Percentiles rank a stretch among this genome's conserved stretches.
Conservation (phyloP, 2,329 filamentous ascomycete genomes). For the Aspergillus flavus region DNA sequence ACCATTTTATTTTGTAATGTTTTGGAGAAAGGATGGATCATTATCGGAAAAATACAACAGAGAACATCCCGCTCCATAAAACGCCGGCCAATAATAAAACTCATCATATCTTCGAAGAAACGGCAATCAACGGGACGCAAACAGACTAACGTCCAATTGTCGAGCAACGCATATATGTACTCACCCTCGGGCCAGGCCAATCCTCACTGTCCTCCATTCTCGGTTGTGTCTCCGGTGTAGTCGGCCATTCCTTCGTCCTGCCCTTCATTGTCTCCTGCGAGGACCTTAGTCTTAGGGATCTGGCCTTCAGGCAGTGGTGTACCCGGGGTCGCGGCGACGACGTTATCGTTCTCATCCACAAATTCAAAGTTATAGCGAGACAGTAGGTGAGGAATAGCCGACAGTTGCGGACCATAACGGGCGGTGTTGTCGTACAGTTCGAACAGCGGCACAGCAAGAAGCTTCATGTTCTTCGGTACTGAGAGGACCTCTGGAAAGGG, state of each 20-base stretch:
- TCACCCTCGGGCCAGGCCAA: background rate
- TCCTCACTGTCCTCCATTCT: constrained; percentile 27
- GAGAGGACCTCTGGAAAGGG: constrained; percentile 75
- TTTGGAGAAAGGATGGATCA: constrained; percentile 1
- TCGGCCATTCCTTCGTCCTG: constrained; percentile 43
- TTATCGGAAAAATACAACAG: constrained; percentile 7
- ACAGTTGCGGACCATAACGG: constrained; percentile 92
- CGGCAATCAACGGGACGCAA: background rate
- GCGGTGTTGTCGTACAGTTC: constrained; percentile 98
- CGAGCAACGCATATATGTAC: background rate
- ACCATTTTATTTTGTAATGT: constrained; percentile 3
- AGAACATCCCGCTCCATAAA: constrained; percentile 14
- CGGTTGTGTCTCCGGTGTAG: constrained; percentile 24
- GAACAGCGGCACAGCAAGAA: constrained; percentile 93
- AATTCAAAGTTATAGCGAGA: constrained; percentile 98
- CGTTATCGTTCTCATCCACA: constrained; percentile 86
- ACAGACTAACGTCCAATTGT: background rate
- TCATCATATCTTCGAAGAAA: constrained; percentile 8
- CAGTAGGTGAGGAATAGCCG: constrained; percentile 91
- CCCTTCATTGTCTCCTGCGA: constrained; percentile 53
- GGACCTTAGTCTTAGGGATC: constrained; percentile 65
- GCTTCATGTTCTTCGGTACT: constrained; percentile 99
- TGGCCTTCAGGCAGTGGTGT: constrained; percentile 61
- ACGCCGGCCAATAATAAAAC: constrained; percentile 14
- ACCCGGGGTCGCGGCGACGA: constrained; percentile 82